Evolutionary conservation across 1,284 basidiomycete genomes (phyloP), one percentile per base, ranked within the genome.

Genomic region (Lentinula novae-zelandiae): DNA sequence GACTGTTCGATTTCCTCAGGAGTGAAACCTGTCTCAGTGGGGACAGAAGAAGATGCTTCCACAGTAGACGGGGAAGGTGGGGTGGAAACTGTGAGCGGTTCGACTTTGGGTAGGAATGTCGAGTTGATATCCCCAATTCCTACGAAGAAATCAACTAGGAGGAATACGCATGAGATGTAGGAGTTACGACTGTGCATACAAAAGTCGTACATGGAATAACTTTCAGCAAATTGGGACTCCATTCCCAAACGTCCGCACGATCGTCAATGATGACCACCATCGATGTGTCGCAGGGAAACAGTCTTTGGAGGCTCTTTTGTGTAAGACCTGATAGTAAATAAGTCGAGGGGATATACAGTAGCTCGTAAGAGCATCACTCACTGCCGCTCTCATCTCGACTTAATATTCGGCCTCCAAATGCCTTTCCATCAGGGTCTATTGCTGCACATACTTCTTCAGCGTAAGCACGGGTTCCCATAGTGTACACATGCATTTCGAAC

Each of bases 201-300:
- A 44, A 36, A 40, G 10, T 83, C 93, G 69, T 66, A 95, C 95
- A 99, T 54, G 96, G 96, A 34, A 96, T 85, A 61, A 98, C 96
- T 77, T 98, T 97, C 71, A 99, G 84, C 38, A 99, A 81, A 72
- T 99, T 98, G 0, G 96, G 95, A 68, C 90, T 89, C 85, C 92
- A 93, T 67, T 93, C 92, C 96, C 96, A 99, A 20, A 99, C 96
- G 70, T 99, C 96, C 1, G 94, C 92, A 36, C 96, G 87, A 75
- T 99, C 96, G 74, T 99, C 96, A 64, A 99, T 99, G 69, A 99
- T 93, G 64, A 98, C 96, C 1, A 98, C 96, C 96, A 98, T 99
- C 54, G 93, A 95, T 49, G 94, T 95, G 75, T 98, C 96, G 59
- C 92, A 93, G 1, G 96, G 96, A 70, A 99, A 99, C 44, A 99